Evolutionary conservation across 345 rosid species (phyloP), one percentile per base, ranked within the genome.

Genomic region (Anacardium occidentale): DNA sequence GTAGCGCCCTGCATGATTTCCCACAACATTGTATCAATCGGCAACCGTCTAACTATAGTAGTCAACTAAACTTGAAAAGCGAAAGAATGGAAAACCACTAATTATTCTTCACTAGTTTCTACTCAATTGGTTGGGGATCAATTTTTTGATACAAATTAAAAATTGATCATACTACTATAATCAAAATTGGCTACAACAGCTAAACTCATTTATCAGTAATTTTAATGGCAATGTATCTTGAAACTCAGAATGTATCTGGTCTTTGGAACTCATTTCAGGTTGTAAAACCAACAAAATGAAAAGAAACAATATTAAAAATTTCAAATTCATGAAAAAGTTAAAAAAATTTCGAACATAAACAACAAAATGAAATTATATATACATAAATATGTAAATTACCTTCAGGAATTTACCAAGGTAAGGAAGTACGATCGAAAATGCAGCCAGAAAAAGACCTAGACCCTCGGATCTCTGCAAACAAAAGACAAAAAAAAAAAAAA

Each of bases 321-420:
- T n/a, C 26, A 18, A 51, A 26, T 29, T 50, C 58, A 29, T 10
- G 25, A 66, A 11, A 37, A 17, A n/a, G 22, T 50, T 15, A 29
- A 51, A 32, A 51, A 32, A 64, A 12, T 22, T n/a, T n/a, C 11
- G 29, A 20, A 20, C 10, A 32, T 51, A 52, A 54, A 68, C 3
- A 34, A 59, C 0, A 45, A 47, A 77, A 22, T 37, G 40, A 5
- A 37, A 34, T 5, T 37, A 37, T 37, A 37, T 37, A 37, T 5
- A 37, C 9, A 37, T 37, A 37, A 37, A 37, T 37, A 6, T 7
- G 9, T 37, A 37, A 7, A 24, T 6, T 62, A 91, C 95, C 89
- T 85, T 88, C 18, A 92, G 95, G 66, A 91, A 90, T 50, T 87
- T 90, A 55, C 95, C 97, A 71, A 90, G 56, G 82, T 83, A 88